phyloP scores from a whole-genome alignment of 768 basidiomycete species.

The Mycena filopes region DNA sequence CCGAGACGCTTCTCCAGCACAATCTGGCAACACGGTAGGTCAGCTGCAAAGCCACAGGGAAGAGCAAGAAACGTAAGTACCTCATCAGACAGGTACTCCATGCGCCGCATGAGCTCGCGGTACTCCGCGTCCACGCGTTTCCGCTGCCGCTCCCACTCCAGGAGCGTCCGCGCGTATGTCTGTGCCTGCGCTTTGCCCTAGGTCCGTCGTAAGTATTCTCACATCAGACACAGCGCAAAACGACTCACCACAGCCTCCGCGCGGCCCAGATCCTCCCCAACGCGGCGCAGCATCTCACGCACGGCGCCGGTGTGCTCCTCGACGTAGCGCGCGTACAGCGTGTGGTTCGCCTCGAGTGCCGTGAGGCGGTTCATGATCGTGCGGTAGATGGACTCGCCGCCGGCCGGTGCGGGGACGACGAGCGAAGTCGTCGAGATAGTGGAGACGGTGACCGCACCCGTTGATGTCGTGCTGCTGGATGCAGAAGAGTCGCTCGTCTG shows the following conservation, averaged over 20 bases:
- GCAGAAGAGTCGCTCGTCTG: neutral
- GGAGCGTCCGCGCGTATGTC: conserved; percentile 68
- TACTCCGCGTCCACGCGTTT: conserved; percentile 77
- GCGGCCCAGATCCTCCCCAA: conserved; percentile 83
- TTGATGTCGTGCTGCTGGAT: neutral
- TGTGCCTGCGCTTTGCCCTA: conserved; percentile 80
- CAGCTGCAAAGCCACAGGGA: neutral
- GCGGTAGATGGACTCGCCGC: conserved; percentile 94
- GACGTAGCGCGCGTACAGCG: conserved; percentile 77
- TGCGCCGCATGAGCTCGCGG: conserved; percentile 69
- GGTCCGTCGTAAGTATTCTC: neutral
- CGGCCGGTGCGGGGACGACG: conserved; percentile 40
- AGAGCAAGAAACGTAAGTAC: conserved; percentile 50
- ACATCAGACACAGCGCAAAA: neutral
- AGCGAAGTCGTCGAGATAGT: conserved; percentile 31
- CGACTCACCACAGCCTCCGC: conserved; percentile 77
- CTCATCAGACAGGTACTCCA: conserved; percentile 85
- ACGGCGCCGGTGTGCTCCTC: conserved; percentile 88
- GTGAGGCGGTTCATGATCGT: conserved; percentile 95
- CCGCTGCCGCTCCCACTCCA: conserved; percentile 77
- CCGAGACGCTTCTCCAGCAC: conserved; percentile 90
- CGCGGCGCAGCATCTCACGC: conserved; percentile 74
- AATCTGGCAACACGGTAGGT: conserved; percentile 58
- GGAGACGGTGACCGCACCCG: conserved; percentile 19
- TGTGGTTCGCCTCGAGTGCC: conserved; percentile 87